Base-by-base conservation (phyloP, 2,329 filamentous ascomycete genomes). In the Aspergillus terreus region DNA sequence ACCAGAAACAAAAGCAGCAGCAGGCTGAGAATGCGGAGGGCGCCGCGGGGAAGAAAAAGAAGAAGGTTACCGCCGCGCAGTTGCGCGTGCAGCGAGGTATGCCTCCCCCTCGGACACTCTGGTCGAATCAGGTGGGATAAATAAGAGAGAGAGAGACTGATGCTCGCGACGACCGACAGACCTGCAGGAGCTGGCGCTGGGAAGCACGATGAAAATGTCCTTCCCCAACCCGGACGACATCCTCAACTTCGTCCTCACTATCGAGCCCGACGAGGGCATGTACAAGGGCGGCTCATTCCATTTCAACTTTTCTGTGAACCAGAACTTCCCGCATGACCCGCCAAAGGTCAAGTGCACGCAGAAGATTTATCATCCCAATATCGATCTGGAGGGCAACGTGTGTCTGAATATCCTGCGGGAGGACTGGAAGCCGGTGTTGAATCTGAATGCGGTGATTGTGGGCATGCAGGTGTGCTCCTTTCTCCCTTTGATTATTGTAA, bases 281-380 rank as follows among this genome's bases (percentile, higher is more conserved):
- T 99, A 99, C 81, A 90, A 92, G 67, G 84, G 84, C 62, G 92
- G 92, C 51, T 78, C 79, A 53, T 99, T 97, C 76, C 84, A 85
- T 54, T 99, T 99, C 73, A 87, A 83, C 58, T 97, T 99, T 74
- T 82, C 83, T 57, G 95, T 99, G 76, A 91, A 90, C 73, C 88
- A 92, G 68, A 94, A 88, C 76, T 99, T 96, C 75, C 94, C 94
- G 0, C 94, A 97, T 76, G 92, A 97, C 71, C 92, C 94, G 57
- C 94, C 94, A 17, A 97, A 97, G 76, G 94, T 99, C 63, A 94
- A 89, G 67, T 97, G 94, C 76, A 88, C 86, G 62, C 90, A 99
- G 75, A 97, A 96, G 80, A 97, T 99, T 64, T 99, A 99, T 76
- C 94, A 99, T 71, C 94, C 94, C 5, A 99, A 99, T 73, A 99